Evolutionary conservation across 1,284 basidiomycete genomes (phyloP), one percentile per base, ranked within the genome.

Genomic region (Pascua guehoae): DNA sequence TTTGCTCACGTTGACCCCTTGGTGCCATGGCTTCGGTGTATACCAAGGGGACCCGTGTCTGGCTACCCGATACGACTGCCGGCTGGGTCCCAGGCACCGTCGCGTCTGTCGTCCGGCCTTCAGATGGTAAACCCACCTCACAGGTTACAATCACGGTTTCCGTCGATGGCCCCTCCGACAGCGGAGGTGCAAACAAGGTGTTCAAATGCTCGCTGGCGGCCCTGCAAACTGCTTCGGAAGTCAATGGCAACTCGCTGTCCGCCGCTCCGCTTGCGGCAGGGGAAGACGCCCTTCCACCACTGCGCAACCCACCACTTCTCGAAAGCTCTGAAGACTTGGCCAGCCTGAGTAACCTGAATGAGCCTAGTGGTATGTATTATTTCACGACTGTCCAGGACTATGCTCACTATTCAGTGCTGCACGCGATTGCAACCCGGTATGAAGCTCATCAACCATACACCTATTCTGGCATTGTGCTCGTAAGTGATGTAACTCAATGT

Each of bases 321-420:
- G 95, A 98, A 80, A 93, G 91, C 36, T 91, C 93, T 41, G 95
- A 99, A 79, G 95, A 99, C 81, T 83, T 99, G 71, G 95, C 96
- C 49, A 96, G 93, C 60, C 84, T 99, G 70, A 96, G 92, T 57
- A 94, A 98, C 81, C 83, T 99, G 67, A 98, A 98, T 72, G 96
- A 99, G 76, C 95, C 95, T 48, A 91, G 89, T 70, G 94, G 93
- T 94, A 65, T 73, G 4, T 14, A 15, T 24, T 18, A 36, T 10
- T 17, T 12, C 24, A 32, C 24, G 24, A 32, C 24, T 32, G 7
- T 32, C 4, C 38, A 43, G 14, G 16, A 37, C 15, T 12, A 17
- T 18, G 17, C 59, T 60, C 18, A 60, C 40, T 5, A 14, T 15
- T 41, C 68, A 93, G 95, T 98, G 43, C 82, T 99, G 47, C 93